phyloP scores from a whole-genome alignment of 2,329 filamentous ascomycete species.

The Teratosphaeria nubilosa region DNA sequence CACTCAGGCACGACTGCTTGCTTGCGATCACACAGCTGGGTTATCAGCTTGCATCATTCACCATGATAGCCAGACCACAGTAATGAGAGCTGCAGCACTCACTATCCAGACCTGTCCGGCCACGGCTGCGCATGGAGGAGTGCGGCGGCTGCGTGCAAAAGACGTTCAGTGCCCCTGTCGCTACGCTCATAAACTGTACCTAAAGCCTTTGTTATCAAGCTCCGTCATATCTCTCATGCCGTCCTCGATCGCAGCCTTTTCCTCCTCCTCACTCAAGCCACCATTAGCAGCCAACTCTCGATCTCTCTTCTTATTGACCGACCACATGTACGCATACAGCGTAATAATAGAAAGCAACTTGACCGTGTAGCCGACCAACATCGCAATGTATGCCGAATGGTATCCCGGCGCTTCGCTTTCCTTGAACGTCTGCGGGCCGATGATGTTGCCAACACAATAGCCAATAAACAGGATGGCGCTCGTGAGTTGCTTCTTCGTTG shows the following conservation, averaged over 20 bases:
- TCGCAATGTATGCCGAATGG: slow-evolving; percentile 43
- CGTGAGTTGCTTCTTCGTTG: slow-evolving; percentile 47
- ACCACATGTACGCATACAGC: slow-evolving; percentile 47
- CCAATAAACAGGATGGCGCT: slow-evolving; percentile 43
- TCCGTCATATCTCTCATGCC: slow-evolving; percentile 49
- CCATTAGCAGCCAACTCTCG: slow-evolving; percentile 30
- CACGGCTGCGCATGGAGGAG: too few species aligned
- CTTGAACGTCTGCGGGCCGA: slow-evolving; percentile 46
- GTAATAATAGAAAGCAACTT: slow-evolving; percentile 42
- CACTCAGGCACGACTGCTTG: not conserved
- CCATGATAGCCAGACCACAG: not conserved
- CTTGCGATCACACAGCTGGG: not conserved
- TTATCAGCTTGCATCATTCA: not conserved
- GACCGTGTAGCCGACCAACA: slow-evolving; percentile 46
- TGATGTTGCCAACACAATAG: slow-evolving; percentile 40
- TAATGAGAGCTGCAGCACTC: too few species aligned
- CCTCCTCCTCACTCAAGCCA: slow-evolving; percentile 30
- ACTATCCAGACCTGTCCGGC: too few species aligned
- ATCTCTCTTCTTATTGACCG: slow-evolving; percentile 45
- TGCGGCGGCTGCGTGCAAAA: not conserved
- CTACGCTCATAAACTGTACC: slow-evolving; percentile 37
- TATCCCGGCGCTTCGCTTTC: slow-evolving; percentile 40
- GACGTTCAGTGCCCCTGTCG: not conserved
- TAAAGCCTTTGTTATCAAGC: slow-evolving; percentile 45
- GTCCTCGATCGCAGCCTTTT: slow-evolving; percentile 42